Base-by-base conservation (phyloP, 345 rosid species). In the Cardamine resedifolia region DNA sequence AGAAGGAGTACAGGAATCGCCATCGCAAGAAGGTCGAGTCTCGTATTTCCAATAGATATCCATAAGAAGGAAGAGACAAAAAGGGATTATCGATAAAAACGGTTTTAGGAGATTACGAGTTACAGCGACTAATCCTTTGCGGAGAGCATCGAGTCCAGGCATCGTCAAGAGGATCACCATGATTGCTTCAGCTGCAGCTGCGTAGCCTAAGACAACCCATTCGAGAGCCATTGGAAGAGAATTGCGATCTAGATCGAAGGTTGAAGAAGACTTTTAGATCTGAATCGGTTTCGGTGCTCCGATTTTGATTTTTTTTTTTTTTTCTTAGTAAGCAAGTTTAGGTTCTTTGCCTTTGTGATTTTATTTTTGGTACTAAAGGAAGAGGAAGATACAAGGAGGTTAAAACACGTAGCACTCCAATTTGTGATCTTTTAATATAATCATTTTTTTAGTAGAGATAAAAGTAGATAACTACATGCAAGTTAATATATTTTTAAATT, bases 41-140 rank as follows among this genome's bases (percentile, higher is more conserved):
- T 92, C 98, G 86, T 89, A 89, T 78, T 92, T 89, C 98, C 98
- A 92, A 80, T 86, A 92, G 58, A 89, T 92, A 57, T 89, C 98
- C 96, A 92, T 84, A 0, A 92, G 58, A 1, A 92, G 89, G 77
- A 92, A 92, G 79, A 92, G 82, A 74, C 95, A 90, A 48, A 92
- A 90, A 2, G 98, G 98, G 0, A 92, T 86, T 14, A 92, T 87
- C 58, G 96, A 88, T 5, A 92, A 49, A 65, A 92, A 90, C 6
- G 98, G 98, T 73, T 86, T 92, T 62, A 92, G 62, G 62, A 90
- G 95, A 77, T 84, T 92, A 43, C 90, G 92, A 2, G 94, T 90
- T 27, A 92, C 98, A 18, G 95, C 82, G 63, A 88, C 45, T 19
- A 92, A 77, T 15, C 98, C 96, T 70, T 72, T 80, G 10, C 96